Base-by-base conservation (phyloP, 1,284 basidiomycete species). In the Pseudozyma sp. region DNA sequence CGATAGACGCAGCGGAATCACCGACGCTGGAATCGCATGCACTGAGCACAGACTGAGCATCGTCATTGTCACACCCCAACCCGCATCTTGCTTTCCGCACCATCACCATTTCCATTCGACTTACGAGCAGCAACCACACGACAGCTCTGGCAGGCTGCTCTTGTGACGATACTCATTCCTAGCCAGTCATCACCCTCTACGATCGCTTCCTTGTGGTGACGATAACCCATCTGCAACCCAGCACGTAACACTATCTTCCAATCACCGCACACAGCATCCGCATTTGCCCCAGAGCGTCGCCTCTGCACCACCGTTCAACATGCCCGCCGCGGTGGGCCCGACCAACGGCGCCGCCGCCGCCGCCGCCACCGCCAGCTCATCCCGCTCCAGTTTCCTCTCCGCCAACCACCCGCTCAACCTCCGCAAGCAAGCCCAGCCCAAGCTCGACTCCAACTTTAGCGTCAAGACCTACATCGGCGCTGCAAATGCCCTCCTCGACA, bases 401-500 rank as follows among this genome's bases (percentile, higher is more conserved):
- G 75, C 81, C n/a, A 79, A 75, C 47, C 81, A 82, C 49, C 81
- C 81, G 7, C 49, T 64, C 54, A 82, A 82, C 54, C 74, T 82
- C 19, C 74, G 81, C 39, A 81, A 79, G 40, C 79, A 80, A 55
- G 80, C 80, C 9, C 65, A 71, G 19, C 70, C 80, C 44, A 60
- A 70, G 13, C 73, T 82, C 7, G 81, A 82, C 48, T 69, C 80
- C 30, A 69, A 53, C 45, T 84, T 82, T 67, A 77, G 73, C 42
- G 64, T 83, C 49, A 82, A 82, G 50, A 78, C 75, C 55, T 84
- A 84, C 54, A 73, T 84, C 31, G 80, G 80, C 31, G 82, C 82
- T 3, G 81, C 82, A 14, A 74, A 80, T 30, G 77, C 78, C 13
- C 58, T 84, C n/a, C 70, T 82, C 48, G 83, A 83, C 30, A 83